These are phyloP conservation scores for Emmonsia crescens DNA, from an alignment of 2,329 filamentous ascomycete species.

Conservation along the genomic window DNA sequence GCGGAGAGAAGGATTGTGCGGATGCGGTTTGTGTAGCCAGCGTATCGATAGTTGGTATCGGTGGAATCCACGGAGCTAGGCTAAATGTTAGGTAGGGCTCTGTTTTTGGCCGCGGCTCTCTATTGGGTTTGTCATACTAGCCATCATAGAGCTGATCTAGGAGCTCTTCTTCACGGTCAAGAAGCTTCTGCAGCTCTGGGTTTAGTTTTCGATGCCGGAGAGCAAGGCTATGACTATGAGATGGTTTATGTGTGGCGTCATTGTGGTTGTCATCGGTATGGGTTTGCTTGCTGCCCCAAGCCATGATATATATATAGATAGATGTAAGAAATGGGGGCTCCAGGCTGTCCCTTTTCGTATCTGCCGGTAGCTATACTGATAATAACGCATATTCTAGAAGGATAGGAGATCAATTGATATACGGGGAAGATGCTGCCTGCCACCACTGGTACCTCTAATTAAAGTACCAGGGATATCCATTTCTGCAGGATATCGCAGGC, in stretches of 20 bases:
- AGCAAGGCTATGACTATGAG: slow-evolving; percentile 27
- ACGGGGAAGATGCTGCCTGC: neutral
- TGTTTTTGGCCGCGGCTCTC: neutral
- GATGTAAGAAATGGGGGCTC: neutral
- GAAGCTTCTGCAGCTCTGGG: slow-evolving; percentile 43
- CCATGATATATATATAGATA: slow-evolving; percentile 14
- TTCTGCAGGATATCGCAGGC: neutral
- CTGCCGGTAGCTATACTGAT: neutral
- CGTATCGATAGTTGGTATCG: slow-evolving; percentile 77
- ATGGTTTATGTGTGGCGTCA: slow-evolving; percentile 26
- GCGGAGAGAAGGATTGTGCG: slow-evolving; percentile 81
- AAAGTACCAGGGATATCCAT: neutral
- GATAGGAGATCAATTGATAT: neutral
- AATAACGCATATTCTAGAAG: neutral
- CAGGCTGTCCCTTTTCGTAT: neutral
- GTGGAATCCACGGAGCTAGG: slow-evolving; percentile 64
- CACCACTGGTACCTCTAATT: neutral
- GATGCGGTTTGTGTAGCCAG: slow-evolving; percentile 76
- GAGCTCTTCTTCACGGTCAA: slow-evolving; percentile 58
- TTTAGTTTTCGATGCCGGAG: slow-evolving; percentile 34
- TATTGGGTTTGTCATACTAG: slow-evolving; percentile 46
- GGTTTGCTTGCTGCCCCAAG: slow-evolving; percentile 28
- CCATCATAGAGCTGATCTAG: slow-evolving; percentile 69
- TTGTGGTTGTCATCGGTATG: slow-evolving; percentile 16
- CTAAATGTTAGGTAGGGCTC: neutral